Conservation (phyloP, 1,139 yeast genomes). For the Sugiyamaella xylanicola region DNA sequence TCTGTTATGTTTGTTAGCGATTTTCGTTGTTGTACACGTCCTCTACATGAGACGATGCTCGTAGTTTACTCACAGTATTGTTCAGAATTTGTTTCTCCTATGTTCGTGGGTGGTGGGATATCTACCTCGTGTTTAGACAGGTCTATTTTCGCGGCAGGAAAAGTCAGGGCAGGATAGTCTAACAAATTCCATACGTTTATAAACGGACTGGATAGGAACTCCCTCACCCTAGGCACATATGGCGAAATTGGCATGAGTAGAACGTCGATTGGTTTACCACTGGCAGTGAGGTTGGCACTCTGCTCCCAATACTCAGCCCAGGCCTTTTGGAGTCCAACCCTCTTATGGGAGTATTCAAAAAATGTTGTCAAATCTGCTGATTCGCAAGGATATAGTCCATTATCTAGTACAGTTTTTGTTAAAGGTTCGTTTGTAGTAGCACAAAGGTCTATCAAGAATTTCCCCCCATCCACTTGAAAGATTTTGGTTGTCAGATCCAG, state of each 20-base stretch:
- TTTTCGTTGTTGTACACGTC: too few species aligned
- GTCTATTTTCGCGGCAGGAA: constrained; percentile 31
- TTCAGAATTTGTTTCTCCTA: constrained; percentile 27
- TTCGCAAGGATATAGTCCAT: constrained; percentile 41
- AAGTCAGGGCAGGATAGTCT: constrained; percentile 33
- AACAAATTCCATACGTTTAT: constrained; percentile 31
- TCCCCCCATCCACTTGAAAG: constrained; percentile 51
- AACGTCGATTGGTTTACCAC: constrained; percentile 44
- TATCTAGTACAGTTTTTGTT: constrained; percentile 34
- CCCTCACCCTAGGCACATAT: constrained; percentile 37
- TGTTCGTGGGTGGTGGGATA: constrained; percentile 28
- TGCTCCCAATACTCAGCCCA: constrained; percentile 33
- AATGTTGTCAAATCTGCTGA: constrained; percentile 39
- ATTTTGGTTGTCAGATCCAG: constrained; percentile 43
- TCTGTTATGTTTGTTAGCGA: constrained; percentile 15
- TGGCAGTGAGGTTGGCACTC: constrained; percentile 34
- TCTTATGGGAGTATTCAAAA: constrained; percentile 40
- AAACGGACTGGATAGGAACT: constrained; percentile 28
- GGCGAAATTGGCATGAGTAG: constrained; percentile 44
- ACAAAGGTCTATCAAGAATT: constrained; percentile 40
- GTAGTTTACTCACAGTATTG: constrained; percentile 25
- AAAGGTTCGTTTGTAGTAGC: constrained; percentile 50
- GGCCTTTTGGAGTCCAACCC: constrained; percentile 57
- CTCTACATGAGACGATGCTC: too few species aligned
- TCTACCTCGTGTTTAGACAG: constrained; percentile 29